Percentiles rank a stretch among this genome's conserved stretches.
These are phyloP conservation scores for Saturnispora silvae DNA, from an alignment of 805 yeast genomes.

Conservation along the genomic window DNA sequence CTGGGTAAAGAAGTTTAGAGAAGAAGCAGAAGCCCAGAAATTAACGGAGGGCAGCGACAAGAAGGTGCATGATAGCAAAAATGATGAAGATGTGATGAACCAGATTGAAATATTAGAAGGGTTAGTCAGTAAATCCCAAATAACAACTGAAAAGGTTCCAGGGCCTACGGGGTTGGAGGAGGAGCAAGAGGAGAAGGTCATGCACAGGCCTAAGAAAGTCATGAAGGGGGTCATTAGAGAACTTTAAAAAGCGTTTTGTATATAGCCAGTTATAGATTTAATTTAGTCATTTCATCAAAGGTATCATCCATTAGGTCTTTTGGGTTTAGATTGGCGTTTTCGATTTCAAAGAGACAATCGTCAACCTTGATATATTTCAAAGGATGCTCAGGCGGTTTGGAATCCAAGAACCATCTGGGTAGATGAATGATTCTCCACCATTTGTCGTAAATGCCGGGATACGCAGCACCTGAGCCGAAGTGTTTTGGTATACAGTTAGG, in stretches of 20 bases:
- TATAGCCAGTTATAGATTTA: conserved; percentile 4
- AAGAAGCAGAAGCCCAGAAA: conserved; percentile 2
- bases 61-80: background rate
- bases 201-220: conserved; percentile 11
- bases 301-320: conserved; percentile 37
- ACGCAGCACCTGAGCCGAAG: conserved; percentile 43
- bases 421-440: conserved; percentile 49
- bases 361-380: conserved; percentile 39
- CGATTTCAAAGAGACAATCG: conserved; percentile 36
- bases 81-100: conserved; percentile 11
- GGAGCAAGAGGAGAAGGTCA: conserved; percentile 4
- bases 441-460: conserved; percentile 44
- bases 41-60: background rate
- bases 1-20: conserved; percentile 9
- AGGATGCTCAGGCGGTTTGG: conserved; percentile 1
- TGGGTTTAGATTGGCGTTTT: conserved; percentile 23
- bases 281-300: conserved; percentile 28
- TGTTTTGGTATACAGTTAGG: conserved; percentile 43
- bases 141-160: conserved; percentile 6
- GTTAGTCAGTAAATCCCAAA: conserved; percentile 14
- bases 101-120: conserved; percentile 16
- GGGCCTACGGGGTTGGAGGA: background rate
- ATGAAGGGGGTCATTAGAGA: conserved; percentile 10
- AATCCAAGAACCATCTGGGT: conserved; percentile 30
- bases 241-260: conserved; percentile 6